Evolutionary conservation across 768 basidiomycete genomes (phyloP).

Genomic region (Tephrocybe rancida): DNA sequence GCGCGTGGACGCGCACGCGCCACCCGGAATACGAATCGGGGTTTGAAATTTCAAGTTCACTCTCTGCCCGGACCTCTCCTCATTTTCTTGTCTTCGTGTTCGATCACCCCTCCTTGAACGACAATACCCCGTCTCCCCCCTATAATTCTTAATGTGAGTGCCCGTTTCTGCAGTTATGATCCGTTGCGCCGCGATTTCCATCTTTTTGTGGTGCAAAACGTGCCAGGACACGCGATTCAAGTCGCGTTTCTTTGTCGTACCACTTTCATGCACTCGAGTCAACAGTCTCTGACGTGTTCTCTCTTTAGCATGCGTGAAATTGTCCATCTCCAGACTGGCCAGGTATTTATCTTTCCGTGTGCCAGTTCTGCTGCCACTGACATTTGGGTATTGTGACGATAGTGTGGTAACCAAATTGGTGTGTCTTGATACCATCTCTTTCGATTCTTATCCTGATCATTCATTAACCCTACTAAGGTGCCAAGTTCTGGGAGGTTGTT

Average conservation of each 20-base stretch:
- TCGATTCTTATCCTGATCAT: constrained; percentile 21
- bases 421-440: constrained; percentile 32
- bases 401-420: constrained; percentile 99
- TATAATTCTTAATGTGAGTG: constrained; percentile 47
- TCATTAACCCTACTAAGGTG: constrained; percentile 52
- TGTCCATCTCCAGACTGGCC: constrained; percentile 99
- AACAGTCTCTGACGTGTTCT: constrained; percentile 31
- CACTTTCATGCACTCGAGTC: constrained; percentile 35
- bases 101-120: constrained; percentile 44
- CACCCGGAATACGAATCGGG: constrained; percentile 44
- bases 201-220: constrained; percentile 17
- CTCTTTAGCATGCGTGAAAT: constrained; percentile 95
- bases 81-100: constrained; percentile 50
- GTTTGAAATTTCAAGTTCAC: constrained; percentile 44
- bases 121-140: constrained; percentile 38
- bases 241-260: constrained; percentile 49
- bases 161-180: background rate
- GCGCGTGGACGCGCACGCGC: constrained; percentile 19
- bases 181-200: constrained; percentile 10
- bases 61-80: constrained; percentile 38
- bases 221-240: constrained; percentile 29
- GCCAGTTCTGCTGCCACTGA: constrained; percentile 21
- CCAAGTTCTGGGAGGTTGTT: constrained; percentile 97
- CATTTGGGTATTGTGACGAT: constrained; percentile 28
- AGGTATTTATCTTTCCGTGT: constrained; percentile 52